Evolutionary conservation across 352 stramenopile genomes (phyloP).

Genomic region (Pythium periplocum): DNA sequence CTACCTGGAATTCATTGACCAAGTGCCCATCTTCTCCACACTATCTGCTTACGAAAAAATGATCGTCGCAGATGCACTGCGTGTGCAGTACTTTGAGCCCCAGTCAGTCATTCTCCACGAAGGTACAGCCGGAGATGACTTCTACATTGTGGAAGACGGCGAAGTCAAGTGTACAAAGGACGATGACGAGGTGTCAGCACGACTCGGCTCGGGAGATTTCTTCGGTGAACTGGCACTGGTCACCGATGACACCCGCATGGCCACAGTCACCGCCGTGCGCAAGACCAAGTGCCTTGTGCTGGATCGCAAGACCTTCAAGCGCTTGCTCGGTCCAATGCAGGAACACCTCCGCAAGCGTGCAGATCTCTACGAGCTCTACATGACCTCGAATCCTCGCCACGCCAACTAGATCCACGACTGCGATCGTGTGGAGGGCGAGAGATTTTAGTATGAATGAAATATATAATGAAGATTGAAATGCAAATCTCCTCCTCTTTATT

Average conservation of each 20-base stretch:
- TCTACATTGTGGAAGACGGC: constrained; percentile 76
- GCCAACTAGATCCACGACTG: too few species aligned
- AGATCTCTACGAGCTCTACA: constrained; percentile 68
- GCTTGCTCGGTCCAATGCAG: constrained; percentile 83
- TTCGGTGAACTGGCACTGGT: constrained; percentile 88
- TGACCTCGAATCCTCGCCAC: constrained; percentile 20
- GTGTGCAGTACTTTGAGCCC: constrained; percentile 42
- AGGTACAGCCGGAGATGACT: constrained; percentile 59
- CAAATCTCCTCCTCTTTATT: too few species aligned
- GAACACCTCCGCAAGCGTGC: constrained; percentile 77
- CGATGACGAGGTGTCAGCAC: constrained; percentile 51
- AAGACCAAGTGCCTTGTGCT: constrained; percentile 82
- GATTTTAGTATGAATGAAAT: too few species aligned
- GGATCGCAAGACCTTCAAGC: constrained; percentile 88
- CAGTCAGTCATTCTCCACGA: constrained; percentile 41
- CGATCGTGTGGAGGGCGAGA: too few species aligned
- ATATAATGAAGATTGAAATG: too few species aligned
- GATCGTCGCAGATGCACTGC: constrained; percentile 67
- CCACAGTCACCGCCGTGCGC: constrained; percentile 82
- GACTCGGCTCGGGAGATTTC: constrained; percentile 52
- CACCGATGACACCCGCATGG: constrained; percentile 80
- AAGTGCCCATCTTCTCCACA: constrained; percentile 72
- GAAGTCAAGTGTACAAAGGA: constrained; percentile 59
- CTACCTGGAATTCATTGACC: constrained; percentile 53
- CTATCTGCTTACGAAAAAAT: constrained; percentile 70